phyloP scores from a whole-genome alignment of 306 rosid species.

The Bauhinia variegata region DNA sequence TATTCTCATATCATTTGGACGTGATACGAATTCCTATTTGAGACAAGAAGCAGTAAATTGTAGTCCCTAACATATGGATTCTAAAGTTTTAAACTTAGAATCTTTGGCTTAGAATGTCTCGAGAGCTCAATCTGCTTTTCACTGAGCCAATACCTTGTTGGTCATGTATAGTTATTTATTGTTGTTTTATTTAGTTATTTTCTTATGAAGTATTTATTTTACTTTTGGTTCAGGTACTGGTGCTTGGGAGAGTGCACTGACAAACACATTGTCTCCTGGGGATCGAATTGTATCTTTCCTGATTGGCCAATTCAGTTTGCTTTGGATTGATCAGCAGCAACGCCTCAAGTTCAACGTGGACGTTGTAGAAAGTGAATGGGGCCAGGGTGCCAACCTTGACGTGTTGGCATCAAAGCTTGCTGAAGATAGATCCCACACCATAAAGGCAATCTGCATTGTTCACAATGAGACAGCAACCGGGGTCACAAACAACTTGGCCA shows the following conservation, averaged over 20 bases:
- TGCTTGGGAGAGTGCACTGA: constrained; percentile 99
- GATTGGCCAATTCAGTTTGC: constrained; percentile 99
- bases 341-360: constrained; percentile 94
- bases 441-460: constrained; percentile 94
- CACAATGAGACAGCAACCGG: constrained; percentile 99
- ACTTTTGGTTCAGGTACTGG: constrained; percentile 78
- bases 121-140: too few relatives aligned
- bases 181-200: too few relatives aligned
- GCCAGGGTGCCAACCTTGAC: constrained; percentile 89
- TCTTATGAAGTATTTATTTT: constrained; percentile 21
- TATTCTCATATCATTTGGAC: too few relatives aligned
- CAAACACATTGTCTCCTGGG: constrained; percentile 95
- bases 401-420: constrained; percentile 87
- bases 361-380: constrained; percentile 97
- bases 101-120: too few relatives aligned
- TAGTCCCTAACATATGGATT: too few relatives aligned
- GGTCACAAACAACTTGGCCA: constrained; percentile 82
- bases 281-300: constrained; percentile 86
- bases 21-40: too few relatives aligned
- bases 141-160: too few relatives aligned
- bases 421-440: constrained; percentile 69
- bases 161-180: too few relatives aligned
- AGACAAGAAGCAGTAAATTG: too few relatives aligned
- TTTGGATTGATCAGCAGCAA: constrained; percentile 99
- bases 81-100: too few relatives aligned